Conservation (phyloP, 805 yeast genomes). For the Wickerhamomyces chambardii region DNA sequence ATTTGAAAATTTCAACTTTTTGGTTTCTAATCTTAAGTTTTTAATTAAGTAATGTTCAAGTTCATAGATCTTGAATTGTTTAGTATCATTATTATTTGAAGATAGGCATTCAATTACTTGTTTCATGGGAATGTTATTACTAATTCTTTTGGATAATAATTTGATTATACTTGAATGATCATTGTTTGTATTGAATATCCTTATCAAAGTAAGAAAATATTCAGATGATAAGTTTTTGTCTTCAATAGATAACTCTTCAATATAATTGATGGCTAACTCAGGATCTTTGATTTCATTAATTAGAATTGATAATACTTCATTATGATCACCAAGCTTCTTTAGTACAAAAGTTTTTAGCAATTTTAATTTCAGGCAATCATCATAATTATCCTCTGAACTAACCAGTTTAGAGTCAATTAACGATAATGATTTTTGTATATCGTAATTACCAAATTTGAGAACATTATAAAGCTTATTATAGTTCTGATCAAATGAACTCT, state of each 20-base stretch:
- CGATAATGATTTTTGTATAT: slow-evolving; percentile 23
- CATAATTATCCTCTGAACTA: neutral
- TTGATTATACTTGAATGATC: slow-evolving; percentile 26
- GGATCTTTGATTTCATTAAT: slow-evolving; percentile 49
- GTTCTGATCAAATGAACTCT: neutral
- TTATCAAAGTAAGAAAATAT: slow-evolving; percentile 30
- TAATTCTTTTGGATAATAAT: slow-evolving; percentile 30
- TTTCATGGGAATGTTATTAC: slow-evolving; percentile 35
- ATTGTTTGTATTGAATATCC: slow-evolving; percentile 24
- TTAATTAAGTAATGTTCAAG: slow-evolving; percentile 11
- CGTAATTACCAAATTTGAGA: slow-evolving; percentile 23
- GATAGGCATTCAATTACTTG: slow-evolving; percentile 7
- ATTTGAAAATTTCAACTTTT: slow-evolving; percentile 9
- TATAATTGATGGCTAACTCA: slow-evolving; percentile 50
- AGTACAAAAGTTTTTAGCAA: slow-evolving; percentile 50
- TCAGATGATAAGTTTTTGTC: slow-evolving; percentile 29
- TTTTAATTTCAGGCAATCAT: slow-evolving; percentile 11
- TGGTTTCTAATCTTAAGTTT: slow-evolving; percentile 7
- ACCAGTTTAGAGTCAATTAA: slow-evolving; percentile 18
- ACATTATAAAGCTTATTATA: slow-evolving; percentile 26
- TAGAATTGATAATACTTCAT: slow-evolving; percentile 52
- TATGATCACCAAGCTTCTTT: slow-evolving; percentile 49
- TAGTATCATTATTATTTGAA: neutral
- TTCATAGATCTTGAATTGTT: slow-evolving; percentile 11
- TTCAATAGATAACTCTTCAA: slow-evolving; percentile 35